Evolutionary conservation across 352 stramenopile genomes (phyloP).

Genomic region (Pythium grandisporangium): DNA sequence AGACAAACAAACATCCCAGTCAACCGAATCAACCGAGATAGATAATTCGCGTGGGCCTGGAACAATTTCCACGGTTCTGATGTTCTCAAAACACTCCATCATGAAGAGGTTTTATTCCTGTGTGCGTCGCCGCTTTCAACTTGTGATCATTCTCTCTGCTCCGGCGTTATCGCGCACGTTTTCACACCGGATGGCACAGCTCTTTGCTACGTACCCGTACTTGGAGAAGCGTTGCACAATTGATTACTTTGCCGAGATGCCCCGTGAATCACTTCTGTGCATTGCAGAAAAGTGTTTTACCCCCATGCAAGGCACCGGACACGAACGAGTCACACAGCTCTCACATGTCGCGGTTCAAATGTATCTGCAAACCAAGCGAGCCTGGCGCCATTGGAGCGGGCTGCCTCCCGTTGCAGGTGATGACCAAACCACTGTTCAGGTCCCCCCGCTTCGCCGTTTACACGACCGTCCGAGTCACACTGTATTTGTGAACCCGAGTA

Average conservation of each 20-base stretch:
- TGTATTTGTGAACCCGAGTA: conserved; percentile 27
- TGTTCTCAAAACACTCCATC: conserved; percentile 38
- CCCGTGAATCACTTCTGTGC: conserved; percentile 22
- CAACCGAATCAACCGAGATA: too few species aligned
- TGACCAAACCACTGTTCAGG: too few species aligned
- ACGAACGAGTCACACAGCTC: conserved; percentile 21
- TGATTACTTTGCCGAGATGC: conserved; percentile 31
- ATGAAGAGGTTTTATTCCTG: conserved; percentile 35
- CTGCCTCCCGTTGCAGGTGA: background rate
- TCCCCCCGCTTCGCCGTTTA: too few species aligned
- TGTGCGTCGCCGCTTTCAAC: conserved; percentile 33
- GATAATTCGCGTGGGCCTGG: background rate
- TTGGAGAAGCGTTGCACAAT: conserved; percentile 30
- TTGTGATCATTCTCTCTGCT: conserved; percentile 35
- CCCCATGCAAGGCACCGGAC: conserved; percentile 10
- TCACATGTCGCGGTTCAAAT: conserved; percentile 28
- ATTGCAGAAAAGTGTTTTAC: conserved; percentile 37
- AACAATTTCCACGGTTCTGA: background rate
- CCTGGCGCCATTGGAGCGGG: background rate
- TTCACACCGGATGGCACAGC: conserved; percentile 1
- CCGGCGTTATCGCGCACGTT: background rate
- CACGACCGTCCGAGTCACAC: too few species aligned
- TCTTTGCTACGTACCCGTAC: conserved; percentile 33
- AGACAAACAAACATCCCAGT: too few species aligned
- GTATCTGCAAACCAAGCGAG: conserved; percentile 17